Percentiles rank a stretch among this genome's conserved stretches.
These are phyloP conservation scores for Circinella umbellata DNA, from an alignment of 371 early-diverging fungal species.

Conservation along the genomic window DNA sequence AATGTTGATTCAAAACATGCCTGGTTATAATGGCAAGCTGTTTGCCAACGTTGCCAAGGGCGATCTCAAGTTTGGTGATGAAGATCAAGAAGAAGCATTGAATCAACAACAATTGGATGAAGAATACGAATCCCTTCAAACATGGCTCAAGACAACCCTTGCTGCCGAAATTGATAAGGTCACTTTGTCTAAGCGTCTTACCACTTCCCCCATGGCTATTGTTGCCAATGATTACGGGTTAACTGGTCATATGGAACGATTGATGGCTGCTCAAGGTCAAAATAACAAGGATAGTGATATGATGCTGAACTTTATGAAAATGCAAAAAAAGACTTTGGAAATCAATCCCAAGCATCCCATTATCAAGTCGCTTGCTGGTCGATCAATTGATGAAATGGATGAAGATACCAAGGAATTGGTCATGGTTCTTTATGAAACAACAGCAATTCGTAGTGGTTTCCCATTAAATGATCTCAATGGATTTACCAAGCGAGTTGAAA, in stretches of 20 bases:
- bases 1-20: slow-evolving; percentile 75
- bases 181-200: slow-evolving; percentile 72
- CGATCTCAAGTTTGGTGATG: slow-evolving; percentile 81
- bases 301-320: slow-evolving; percentile 61
- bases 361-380: slow-evolving; percentile 59
- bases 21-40: slow-evolving; percentile 76
- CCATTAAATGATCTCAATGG: slow-evolving; percentile 59
- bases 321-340: slow-evolving; percentile 81
- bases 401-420: slow-evolving; percentile 62
- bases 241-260: slow-evolving; percentile 85
- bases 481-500: slow-evolving; percentile 77
- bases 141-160: slow-evolving; percentile 71
- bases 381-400: slow-evolving; percentile 50
- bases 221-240: slow-evolving; percentile 75
- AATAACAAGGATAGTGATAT: slow-evolving; percentile 59
- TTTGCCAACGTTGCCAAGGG: slow-evolving; percentile 88
- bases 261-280: slow-evolving; percentile 74
- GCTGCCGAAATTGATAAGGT: slow-evolving; percentile 78
- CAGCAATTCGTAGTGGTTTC: slow-evolving; percentile 79
- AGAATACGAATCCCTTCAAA: slow-evolving; percentile 67
- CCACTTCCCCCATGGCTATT: slow-evolving; percentile 79
- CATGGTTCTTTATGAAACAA: slow-evolving; percentile 77
- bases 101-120: slow-evolving; percentile 42
- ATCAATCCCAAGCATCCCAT: slow-evolving; percentile 85
- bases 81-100: slow-evolving; percentile 45